A percentile compares a stretch with the other conserved stretches of the same genome.
phyloP scores from a whole-genome alignment of 2,329 filamentous ascomycete genomes.

The Raffaelea deltoideospora region DNA sequence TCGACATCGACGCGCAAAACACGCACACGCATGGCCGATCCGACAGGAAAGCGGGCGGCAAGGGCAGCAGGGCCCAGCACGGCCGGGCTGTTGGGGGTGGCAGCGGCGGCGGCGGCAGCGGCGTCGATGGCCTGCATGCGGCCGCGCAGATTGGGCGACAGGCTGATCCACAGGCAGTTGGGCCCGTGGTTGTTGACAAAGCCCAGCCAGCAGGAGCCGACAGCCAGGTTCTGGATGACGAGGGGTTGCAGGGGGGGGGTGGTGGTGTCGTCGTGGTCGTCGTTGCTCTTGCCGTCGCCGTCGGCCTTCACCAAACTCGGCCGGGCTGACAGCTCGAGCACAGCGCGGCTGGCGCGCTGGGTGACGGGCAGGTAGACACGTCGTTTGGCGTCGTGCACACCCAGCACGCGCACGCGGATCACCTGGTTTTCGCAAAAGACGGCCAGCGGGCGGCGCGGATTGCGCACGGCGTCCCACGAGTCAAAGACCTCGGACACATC shows the following conservation, averaged over 20 bases:
- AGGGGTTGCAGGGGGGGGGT: conserved; percentile 32
- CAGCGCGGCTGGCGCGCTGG: conserved; percentile 65
- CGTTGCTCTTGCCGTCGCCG: too few relatives aligned
- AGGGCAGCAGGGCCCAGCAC: too few relatives aligned
- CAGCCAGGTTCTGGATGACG: conserved; percentile 55
- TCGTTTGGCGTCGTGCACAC: conserved; percentile 77
- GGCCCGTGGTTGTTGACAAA: conserved; percentile 83
- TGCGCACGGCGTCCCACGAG: conserved; percentile 68
- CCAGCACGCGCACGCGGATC: conserved; percentile 63
- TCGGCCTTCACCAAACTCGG: conserved; percentile 45
- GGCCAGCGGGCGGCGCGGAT: conserved; percentile 66
- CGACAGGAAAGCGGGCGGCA: conserved; percentile 68
- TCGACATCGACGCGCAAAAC: conserved; percentile 60
- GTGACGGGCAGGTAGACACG: conserved; percentile 86
- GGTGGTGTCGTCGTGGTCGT: too few relatives aligned
- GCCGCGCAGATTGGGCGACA: conserved; percentile 78
- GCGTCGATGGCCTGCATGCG: conserved; percentile 71
- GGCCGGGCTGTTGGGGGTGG: too few relatives aligned
- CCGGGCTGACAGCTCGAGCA: conserved; percentile 80
- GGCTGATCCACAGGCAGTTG: conserved; percentile 75
- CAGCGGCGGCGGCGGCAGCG: conserved; percentile 68
- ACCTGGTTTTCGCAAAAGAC: conserved; percentile 58
- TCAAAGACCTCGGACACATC: conserved; percentile 87
- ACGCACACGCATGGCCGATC: conserved; percentile 71
- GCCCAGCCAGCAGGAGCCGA: conserved; percentile 58